Conservation (phyloP, 257 asterid species). For the Scutellaria galericulata region DNA sequence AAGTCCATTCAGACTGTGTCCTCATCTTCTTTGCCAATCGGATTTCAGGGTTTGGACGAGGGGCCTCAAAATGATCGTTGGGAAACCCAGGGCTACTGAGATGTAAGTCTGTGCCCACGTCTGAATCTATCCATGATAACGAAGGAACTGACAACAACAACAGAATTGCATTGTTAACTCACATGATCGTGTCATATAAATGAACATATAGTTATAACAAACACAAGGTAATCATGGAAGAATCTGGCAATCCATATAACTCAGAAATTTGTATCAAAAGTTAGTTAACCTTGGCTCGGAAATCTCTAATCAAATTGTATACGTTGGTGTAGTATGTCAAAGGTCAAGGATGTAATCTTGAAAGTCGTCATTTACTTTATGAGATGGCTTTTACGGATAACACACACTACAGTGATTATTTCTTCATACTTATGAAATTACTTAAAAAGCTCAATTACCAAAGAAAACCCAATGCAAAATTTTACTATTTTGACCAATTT, state of each 20-base stretch:
- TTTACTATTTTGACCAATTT: no score
- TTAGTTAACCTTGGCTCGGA: neutral
- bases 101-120: conserved; percentile 54
- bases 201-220: neutral
- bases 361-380: no score
- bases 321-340: neutral
- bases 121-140: conserved; percentile 52
- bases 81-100: conserved; percentile 41
- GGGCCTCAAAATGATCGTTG: conserved; percentile 27
- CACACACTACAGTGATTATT: neutral
- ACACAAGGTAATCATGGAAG: conserved; percentile 15
- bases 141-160: conserved; percentile 43
- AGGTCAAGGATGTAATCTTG: neutral
- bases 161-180: conserved; percentile 9
- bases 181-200: neutral
- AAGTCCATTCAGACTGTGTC: conserved; percentile 37
- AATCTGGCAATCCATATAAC: neutral
- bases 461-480: no score
- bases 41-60: conserved; percentile 31
- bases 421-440: neutral
- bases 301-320: neutral
- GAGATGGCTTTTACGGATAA: no score
- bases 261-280: neutral
- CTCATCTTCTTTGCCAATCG: conserved; percentile 52
- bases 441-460: neutral